Evolutionary conservation across 495 filamentous ascomycete genomes (phyloP), one percentile per base, ranked within the genome.

Genomic region (Barbatosphaeria neglecta): DNA sequence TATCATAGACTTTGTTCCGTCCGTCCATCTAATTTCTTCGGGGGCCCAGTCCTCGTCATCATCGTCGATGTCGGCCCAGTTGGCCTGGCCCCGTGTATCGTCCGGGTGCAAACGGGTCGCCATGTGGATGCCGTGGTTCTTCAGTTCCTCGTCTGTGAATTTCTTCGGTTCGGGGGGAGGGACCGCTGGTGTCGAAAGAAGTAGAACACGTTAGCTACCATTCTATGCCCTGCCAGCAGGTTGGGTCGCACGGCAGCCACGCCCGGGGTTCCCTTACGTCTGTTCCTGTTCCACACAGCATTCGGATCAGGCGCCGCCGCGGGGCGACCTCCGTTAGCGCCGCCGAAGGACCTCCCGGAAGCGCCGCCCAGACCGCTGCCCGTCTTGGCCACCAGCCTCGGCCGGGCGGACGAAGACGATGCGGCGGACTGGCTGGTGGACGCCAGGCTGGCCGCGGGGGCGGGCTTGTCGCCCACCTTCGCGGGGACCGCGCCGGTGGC

Each of bases 1-100:
- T 8, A 94, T 72, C 31, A 80, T 84, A 45, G 89, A 86, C 67
- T 97, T 96, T 13, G 90, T 97, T 25, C 90, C 90, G 63, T 99
- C 92, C 52, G 84, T 88, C 92, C 92, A 99, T 51, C 94, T 87
- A 49, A 97, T 94, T 6, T 84, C 83, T 51, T 97, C 90, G 0
- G 92, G 93, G 3, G 84, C 88, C 92, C 92, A 99, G 59, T 97
- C 90, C 46, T 97, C 92, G 59, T 96, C 89, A 52, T 99, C 92
- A 48, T 99, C 92, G 48, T 97, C 92, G 48, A 98, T 96, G 68
- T 99, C 92, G 16, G 93, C 92, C 92, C 92, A 99, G 15, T 88
- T 80, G 44, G 90, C 86, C 49, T 90, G 89, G 15, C 84, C 82
- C 37, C 76, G 78, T 13, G 80, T 78, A 50, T 78, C 77, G 56